Evolutionary conservation across 129 eudicot species (phyloP).

Genomic region (Centrapalus pauciflorus): DNA sequence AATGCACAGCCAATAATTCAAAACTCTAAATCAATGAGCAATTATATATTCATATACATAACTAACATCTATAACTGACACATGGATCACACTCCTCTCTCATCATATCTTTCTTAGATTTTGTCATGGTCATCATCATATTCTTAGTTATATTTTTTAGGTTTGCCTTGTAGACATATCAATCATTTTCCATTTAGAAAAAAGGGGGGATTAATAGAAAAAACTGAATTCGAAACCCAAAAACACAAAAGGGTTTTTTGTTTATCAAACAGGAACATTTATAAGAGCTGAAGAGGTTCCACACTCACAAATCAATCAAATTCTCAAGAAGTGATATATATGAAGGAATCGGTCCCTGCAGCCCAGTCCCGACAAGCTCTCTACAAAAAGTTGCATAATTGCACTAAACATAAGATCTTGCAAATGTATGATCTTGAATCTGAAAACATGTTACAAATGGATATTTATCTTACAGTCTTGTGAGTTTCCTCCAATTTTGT

Average conservation of each 20-base stretch:
- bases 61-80: too few species aligned
- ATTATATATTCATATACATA: too few species aligned
- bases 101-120: too few species aligned
- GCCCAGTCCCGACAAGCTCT: constrained; percentile 61
- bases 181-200: too few species aligned
- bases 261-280: neutral
- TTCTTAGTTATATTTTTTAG: too few species aligned
- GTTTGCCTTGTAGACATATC: too few species aligned
- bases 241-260: neutral
- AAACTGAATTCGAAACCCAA: neutral
- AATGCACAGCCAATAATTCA: too few species aligned
- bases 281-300: neutral
- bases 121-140: too few species aligned
- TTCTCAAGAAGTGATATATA: constrained; percentile 38
- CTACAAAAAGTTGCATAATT: constrained; percentile 42
- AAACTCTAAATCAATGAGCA: too few species aligned
- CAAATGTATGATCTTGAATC: neutral
- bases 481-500: constrained; percentile 52
- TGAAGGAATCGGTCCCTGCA: constrained; percentile 68
- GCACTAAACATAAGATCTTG: too few species aligned
- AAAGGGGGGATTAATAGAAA: too few species aligned
- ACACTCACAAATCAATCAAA: constrained; percentile 44
- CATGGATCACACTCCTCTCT: too few species aligned
- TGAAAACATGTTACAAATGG: neutral
- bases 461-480: constrained; percentile 43